Evolutionary conservation across 257 asterid genomes (phyloP), one percentile per base, ranked within the genome.

Genomic region (Solanum infundibuliforme): DNA sequence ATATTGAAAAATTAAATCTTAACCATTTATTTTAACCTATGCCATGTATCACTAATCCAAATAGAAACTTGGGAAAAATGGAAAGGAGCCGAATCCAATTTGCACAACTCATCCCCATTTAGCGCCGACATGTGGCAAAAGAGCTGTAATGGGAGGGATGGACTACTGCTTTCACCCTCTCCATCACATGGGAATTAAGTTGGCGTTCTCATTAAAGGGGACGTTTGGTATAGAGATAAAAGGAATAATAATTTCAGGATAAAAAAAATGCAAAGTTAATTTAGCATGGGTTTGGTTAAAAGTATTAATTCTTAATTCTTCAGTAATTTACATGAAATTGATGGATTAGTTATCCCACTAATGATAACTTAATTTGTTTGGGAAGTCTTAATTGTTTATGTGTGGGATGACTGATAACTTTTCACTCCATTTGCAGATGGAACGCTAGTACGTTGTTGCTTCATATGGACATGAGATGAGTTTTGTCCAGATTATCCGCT

Each of bases 401-500:
- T 52, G 62, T 48, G 23, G n/a, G 66, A 55, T 55, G n/a, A 18
- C 25, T 7, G 25, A 20, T 7, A 55, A 55, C 25, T 55, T 55
- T 55, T 18, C 11, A 55, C 25, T 55, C 65, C 75, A 13, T 32
- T 68, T 86, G 48, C 86, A 94, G 96, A 88, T 96, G 98, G 98
- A 96, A 94, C 90, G 97, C 93, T 79, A 95, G 66, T 39, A 9
- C 46, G 46, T 58, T 21, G 27, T 96, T 89, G 95, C 94, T 88
- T 94, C 95, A 18, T 55, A 23, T 96, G 99, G 98, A 94, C 98
- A 87, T 95, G 99, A 97, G 91, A 92, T 94, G 98, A 95, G 95
- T 62, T 93, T 94, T 93, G 96, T 92, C 95, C 96, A 77, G 98
- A 95, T 87, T 94, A 95, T 90, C 95, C 98, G 83, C 84, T 94